These are phyloP conservation scores for Stevia rebaudiana DNA, from an alignment of 140 eudicot species.

Conservation along the genomic window DNA sequence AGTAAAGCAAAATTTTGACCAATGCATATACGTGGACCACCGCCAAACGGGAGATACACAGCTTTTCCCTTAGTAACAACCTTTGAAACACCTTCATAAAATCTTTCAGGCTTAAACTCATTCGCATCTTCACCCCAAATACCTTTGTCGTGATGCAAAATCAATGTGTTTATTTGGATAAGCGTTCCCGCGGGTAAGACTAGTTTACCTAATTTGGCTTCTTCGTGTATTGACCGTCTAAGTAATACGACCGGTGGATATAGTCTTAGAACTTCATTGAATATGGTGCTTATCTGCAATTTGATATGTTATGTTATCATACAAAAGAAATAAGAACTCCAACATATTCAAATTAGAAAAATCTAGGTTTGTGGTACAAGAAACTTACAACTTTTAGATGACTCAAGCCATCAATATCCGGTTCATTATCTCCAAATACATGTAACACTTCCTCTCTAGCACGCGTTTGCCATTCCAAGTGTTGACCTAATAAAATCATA, in stretches of 20 bases:
- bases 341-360: neutral
- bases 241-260: conserved; percentile 6
- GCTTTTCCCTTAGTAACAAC: conserved; percentile 20
- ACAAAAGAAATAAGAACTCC: neutral
- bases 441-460: conserved; percentile 27
- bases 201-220: conserved; percentile 16
- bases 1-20: conserved; percentile 23
- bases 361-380: neutral
- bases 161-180: conserved; percentile 12
- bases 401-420: conserved; percentile 18
- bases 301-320: neutral
- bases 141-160: conserved; percentile 25
- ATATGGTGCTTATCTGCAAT: conserved; percentile 14
- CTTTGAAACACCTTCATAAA: conserved; percentile 20
- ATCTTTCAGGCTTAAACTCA: conserved; percentile 24
- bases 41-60: conserved; percentile 21
- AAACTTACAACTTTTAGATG: conserved; percentile 15
- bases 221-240: conserved; percentile 10
- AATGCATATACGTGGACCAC: conserved; percentile 27
- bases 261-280: conserved; percentile 26
- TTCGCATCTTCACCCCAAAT: conserved; percentile 26
- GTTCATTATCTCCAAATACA: conserved; percentile 5
- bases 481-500: conserved; percentile 20
- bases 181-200: conserved; percentile 24
- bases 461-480: conserved; percentile 14